phyloP scores from a whole-genome alignment of 768 basidiomycete genomes.

The Calocera viscosa region DNA sequence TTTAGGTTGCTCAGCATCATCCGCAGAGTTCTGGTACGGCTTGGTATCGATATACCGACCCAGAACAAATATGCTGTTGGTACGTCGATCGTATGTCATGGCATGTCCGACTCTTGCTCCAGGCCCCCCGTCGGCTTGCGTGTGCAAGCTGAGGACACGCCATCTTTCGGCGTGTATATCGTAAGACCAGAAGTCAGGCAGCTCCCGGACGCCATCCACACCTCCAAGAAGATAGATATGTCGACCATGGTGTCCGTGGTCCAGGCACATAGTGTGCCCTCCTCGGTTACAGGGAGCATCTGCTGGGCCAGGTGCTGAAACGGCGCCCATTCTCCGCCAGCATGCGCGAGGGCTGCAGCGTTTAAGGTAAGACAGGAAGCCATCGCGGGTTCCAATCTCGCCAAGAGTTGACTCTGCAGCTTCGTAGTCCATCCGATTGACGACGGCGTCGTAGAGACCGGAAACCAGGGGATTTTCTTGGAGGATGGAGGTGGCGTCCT shows the following conservation, averaged over 20 bases:
- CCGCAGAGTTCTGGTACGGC: conserved; percentile 12
- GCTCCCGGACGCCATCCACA: conserved; percentile 57
- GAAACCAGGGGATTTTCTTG: conserved; percentile 63
- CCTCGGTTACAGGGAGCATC: conserved; percentile 57
- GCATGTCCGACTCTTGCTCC: conserved; percentile 65
- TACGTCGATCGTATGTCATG: conserved; percentile 65
- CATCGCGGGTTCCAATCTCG: conserved; percentile 38
- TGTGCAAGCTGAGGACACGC: conserved; percentile 45
- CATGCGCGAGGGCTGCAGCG: conserved; percentile 45
- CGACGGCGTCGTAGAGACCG: conserved; percentile 47
- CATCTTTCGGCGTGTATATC: conserved; percentile 47
- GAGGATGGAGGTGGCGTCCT: conserved; percentile 41
- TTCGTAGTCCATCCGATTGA: conserved; percentile 54
- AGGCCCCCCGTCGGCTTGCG: conserved; percentile 52
- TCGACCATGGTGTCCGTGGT: conserved; percentile 28
- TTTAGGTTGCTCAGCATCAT: neutral
- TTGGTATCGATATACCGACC: conserved; percentile 38
- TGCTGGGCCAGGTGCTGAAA: conserved; percentile 45
- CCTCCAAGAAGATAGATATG: conserved; percentile 69
- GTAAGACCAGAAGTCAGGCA: conserved; percentile 74
- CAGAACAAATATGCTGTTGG: conserved; percentile 58
- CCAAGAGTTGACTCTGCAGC: conserved; percentile 43
- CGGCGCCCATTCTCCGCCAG: conserved; percentile 46
- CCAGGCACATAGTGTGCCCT: conserved; percentile 74
- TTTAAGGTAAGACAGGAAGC: conserved; percentile 51